Evolutionary conservation across 2,329 filamentous ascomycete species (phyloP), one percentile per base, ranked within the genome.

Genomic region (Diaporthe helianthi): DNA sequence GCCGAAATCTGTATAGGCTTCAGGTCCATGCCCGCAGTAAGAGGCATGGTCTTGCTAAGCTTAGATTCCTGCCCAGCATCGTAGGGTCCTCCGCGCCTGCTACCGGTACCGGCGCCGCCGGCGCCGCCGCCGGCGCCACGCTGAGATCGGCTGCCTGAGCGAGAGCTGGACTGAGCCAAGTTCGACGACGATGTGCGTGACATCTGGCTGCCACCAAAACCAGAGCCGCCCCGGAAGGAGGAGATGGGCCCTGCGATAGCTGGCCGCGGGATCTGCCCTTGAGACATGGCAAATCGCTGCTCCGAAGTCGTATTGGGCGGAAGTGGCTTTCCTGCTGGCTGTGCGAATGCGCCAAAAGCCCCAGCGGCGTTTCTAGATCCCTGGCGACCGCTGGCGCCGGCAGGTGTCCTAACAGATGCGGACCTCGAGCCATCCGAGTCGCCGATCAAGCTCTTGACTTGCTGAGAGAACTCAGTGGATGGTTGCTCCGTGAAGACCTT

Each of bases 401-500:
- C 83, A 68, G 87, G 83, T 76, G 91, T 84, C 80, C 91, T 80
- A 80, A 90, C 81, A 78, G 89, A 81, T 79, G 87, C 79, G 80
- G 91, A 84, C 81, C 93, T 82, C 61, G 84, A 81, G 70, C 87
- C 86, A 69, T 92, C 89, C 46, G 85, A 84, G 73, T 97, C 94
- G 69, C 95, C 95, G 73, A 99, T 90, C 80, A 84, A 91, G 86
- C 82, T 92, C 90, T 87, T 95, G 86, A 99, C 90, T 77, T 96
- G 94, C 73, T 91, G 86, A 77, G 97, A 92, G 89, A 97, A 99
- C 77, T 98, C 95, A 52, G 94, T 81, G 0, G 94, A 97, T 17
- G 96, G 96, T 83, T 98, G 97, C 84, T 99, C 96, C 72, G 93
- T 97, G 83, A 98, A 99, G 24, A 97, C 93, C 75, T 89, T 89